Evolutionary conservation across 2,329 filamentous ascomycete species (phyloP).

Genomic region (Colletotrichum higginsianum): DNA sequence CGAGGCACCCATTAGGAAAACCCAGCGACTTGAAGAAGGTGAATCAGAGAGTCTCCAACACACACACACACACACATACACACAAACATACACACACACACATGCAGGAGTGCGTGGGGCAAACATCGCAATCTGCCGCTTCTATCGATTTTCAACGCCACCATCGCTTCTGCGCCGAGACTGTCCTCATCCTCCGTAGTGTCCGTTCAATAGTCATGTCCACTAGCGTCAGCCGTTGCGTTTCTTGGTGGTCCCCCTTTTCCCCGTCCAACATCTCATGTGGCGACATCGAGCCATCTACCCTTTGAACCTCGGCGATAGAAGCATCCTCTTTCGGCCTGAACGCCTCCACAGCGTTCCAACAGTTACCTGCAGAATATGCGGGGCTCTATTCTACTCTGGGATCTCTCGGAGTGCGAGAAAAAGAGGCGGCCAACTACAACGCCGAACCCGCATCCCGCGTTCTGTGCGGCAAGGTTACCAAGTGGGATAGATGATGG

Average conservation of each 20-base stretch:
- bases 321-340: background rate
- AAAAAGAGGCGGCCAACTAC: background rate
- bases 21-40: too few relatives aligned
- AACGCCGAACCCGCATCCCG: background rate
- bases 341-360: background rate
- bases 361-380: conserved; percentile 14
- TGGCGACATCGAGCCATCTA: conserved; percentile 33
- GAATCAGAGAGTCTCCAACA: too few relatives aligned
- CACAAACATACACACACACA: background rate
- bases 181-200: conserved; percentile 1
- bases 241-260: background rate
- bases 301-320: conserved; percentile 25
- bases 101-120: background rate
- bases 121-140: conserved; percentile 20
- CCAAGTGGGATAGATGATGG: background rate
- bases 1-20: too few relatives aligned
- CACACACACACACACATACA: too few relatives aligned
- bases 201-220: conserved; percentile 23
- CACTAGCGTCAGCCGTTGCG: conserved; percentile 31
- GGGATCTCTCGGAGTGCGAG: background rate
- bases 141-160: conserved; percentile 14
- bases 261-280: conserved; percentile 13
- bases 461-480: conserved; percentile 1
- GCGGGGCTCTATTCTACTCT: background rate
- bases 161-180: background rate